Evolutionary conservation across 2,329 filamentous ascomycete genomes (phyloP), one percentile per base, ranked within the genome.

Genomic region (Fusarium brachygibbosum): DNA sequence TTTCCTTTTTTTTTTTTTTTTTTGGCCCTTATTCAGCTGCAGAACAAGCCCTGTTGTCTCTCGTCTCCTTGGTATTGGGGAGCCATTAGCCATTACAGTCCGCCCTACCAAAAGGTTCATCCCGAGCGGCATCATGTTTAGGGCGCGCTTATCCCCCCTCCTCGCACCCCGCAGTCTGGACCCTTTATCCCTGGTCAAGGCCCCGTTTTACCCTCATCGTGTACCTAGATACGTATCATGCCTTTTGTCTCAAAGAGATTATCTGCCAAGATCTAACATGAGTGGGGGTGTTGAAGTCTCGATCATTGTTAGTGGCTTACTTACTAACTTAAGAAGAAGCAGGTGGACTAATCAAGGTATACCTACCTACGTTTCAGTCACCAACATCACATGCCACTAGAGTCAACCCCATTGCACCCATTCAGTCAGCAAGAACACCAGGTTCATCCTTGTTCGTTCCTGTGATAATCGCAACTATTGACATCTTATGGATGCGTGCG

Each of bases 241-340:
- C 71, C 60, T 56, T 60, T 60, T 51, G 61, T 64, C 63, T 66
- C 68, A 52, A 54, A 23, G 34, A 23, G 29, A 29, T 35, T 46
- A 35, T 32, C 38, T 44, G 54, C 46, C 42, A 57, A 50, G 31
- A 49, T 29, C 45, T 34, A 52, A 50, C 25, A 45, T 29, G 41
- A 29, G 53, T 41, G 50, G 53, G 45, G 51, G 50, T 21, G 29
- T 13, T 16, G 3, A 38, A n/a, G 32, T 38, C 48, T 50, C 32
- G 17, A 50, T 38, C 23, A 35, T 50, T n/a, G 46, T 28, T 51
- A 51, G 48, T 40, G 32, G 32, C 48, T 40, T 38, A 16, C 5
- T 32, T 8, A 19, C 29, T 37, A 29, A 29, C 9, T 8, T 29
- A 29, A 10, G 3, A 42, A 23, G 40, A 42, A 42, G 40, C 40